Evolutionary conservation across 192 early-diverging fungal genomes (phyloP), one percentile per base, ranked within the genome.

Genomic region (Linnemannia zychae): DNA sequence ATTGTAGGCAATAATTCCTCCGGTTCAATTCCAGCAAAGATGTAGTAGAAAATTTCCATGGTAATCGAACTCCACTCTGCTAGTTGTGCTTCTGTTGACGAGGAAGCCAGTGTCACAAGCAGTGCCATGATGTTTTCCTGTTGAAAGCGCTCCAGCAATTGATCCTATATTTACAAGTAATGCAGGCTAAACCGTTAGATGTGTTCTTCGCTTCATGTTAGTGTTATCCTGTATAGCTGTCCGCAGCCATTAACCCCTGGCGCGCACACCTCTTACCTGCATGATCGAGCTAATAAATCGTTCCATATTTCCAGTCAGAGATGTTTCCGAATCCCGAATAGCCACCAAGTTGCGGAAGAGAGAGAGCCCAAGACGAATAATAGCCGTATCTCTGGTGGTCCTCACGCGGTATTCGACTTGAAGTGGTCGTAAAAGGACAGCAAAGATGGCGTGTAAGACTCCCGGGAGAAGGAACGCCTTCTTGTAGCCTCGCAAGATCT

Each of bases 341-440:
- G 95, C 94, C 20, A 96, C 90, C 50, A 97, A 80, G 80, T 98
- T 98, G 36, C 96, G 90, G 72, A 96, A 92, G 16, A 97, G 87
- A 18, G 93, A 92, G 36, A 98, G 78, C 46, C 94, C 92, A 6
- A 95, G 78, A n/a, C 93, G 89, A 65, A 95, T 93, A 31, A 91
- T 82, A 0, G 88, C 90, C 31, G 91, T 82, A 73, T 95, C 94
- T 68, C 91, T 86, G 31, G 87, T 87, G 7, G 90, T 88, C 28
- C 94, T 80, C 34, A 93, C 88, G 75, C 93, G 76, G 52, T 82
- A 72, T 11, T 90, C 88, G 28, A 92, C 86, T 5, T 88, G 70
- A 18, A 95, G 46, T 11, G 92, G 86, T 31, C 80, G 88, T 2
- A 94, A 20, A 2, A 94, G 76, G 4, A 94, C 78, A 15, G 75